Percentiles rank a stretch among this genome's conserved stretches.
Evolutionary conservation across 371 early-diverging fungal genomes (phyloP).

Genomic region (Apophysomyces sp.): DNA sequence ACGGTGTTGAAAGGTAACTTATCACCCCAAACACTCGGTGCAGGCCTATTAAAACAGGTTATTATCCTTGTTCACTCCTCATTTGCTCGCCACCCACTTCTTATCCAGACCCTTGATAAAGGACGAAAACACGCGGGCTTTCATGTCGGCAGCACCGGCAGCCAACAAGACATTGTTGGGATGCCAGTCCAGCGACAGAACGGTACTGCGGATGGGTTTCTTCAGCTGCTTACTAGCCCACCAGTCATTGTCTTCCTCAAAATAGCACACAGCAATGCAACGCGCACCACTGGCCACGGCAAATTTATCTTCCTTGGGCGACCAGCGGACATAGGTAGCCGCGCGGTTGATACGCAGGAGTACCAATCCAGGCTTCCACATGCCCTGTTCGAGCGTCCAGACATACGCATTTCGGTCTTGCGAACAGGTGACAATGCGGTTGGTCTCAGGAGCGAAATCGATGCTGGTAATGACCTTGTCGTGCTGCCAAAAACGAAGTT

Average conservation of each 20-base stretch:
- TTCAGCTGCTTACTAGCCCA: slow-evolving; percentile 95
- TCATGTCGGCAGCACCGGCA: slow-evolving; percentile 95
- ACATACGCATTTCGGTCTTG: slow-evolving; percentile 99
- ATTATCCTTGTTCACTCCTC: neutral
- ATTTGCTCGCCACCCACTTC: slow-evolving; percentile 51
- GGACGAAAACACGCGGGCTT: slow-evolving; percentile 94
- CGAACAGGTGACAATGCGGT: slow-evolving; percentile 95
- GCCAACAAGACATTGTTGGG: slow-evolving; percentile 94
- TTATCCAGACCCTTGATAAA: slow-evolving; percentile 93
- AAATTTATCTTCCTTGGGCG: slow-evolving; percentile 97
- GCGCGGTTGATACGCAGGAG: slow-evolving; percentile 95
- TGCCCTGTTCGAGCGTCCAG: slow-evolving; percentile 78
- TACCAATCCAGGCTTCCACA: slow-evolving; percentile 95
- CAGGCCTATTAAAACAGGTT: slow-evolving; percentile 45
- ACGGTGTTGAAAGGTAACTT: slow-evolving; percentile 92
- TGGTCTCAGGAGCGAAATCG: slow-evolving; percentile 96
- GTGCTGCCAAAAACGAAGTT: slow-evolving; percentile 59
- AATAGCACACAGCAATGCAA: slow-evolving; percentile 92
- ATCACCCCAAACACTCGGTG: slow-evolving; percentile 89
- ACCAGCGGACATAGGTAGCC: slow-evolving; percentile 95
- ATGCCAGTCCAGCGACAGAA: slow-evolving; percentile 94
- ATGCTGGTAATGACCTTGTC: slow-evolving; percentile 94
- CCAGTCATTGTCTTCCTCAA: slow-evolving; percentile 95
- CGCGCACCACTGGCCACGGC: slow-evolving; percentile 94
- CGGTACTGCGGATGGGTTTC: slow-evolving; percentile 91